Percentiles rank a stretch among this genome's conserved stretches.
Conservation (phyloP, 305 asterid species). For the Solanum hybrid region DNA sequence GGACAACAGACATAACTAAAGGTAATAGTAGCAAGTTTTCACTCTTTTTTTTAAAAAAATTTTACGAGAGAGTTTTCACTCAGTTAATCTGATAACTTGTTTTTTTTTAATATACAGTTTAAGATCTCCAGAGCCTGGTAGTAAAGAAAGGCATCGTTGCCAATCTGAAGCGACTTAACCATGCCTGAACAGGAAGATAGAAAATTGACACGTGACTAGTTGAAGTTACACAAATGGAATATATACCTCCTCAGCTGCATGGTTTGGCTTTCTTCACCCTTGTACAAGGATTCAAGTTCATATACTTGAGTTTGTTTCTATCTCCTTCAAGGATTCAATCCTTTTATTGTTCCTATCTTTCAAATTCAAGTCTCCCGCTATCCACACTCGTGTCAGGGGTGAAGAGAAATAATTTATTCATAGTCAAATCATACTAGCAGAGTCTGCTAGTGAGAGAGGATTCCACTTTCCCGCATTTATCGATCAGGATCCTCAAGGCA, state of each 20-base stretch:
- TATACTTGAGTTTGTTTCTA: not conserved
- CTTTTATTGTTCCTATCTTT: not conserved
- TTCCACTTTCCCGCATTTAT: not conserved
- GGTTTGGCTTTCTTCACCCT: not conserved
- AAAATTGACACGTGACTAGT: not conserved
- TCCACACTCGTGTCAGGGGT: not conserved
- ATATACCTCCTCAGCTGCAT: not conserved
- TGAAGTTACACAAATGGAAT: not conserved
- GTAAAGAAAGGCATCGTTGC: not conserved
- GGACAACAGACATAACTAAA: constrained; percentile 27
- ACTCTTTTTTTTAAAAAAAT: not conserved
- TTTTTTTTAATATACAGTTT: not conserved
- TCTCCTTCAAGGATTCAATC: not conserved
- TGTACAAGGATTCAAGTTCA: constrained; percentile 1
- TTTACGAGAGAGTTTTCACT: not conserved
- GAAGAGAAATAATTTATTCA: not conserved
- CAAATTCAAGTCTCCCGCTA: not conserved
- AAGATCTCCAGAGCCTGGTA: not conserved
- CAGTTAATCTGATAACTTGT: not conserved
- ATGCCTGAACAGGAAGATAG: not conserved
- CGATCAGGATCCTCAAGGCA: not conserved
- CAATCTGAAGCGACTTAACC: not conserved
- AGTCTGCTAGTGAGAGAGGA: not conserved
- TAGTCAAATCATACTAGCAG: not conserved
- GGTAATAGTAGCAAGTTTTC: not conserved